Conservation (phyloP, 208 protist genomes). For the Phytomonas sp. region DNA sequence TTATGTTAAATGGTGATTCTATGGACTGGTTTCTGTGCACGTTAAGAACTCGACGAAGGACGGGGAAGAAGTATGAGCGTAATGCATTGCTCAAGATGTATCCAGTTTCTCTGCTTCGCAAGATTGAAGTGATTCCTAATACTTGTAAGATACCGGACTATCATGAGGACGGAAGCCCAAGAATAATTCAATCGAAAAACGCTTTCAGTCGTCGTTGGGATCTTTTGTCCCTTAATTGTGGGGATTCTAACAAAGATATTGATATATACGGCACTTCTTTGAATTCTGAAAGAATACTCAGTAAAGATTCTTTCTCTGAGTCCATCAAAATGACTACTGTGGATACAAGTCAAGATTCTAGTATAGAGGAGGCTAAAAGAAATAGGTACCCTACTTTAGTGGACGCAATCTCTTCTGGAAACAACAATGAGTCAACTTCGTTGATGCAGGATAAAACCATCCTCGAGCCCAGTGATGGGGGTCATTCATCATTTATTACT, state of each 20-base stretch:
- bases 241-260: background rate
- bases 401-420: background rate
- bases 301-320: background rate
- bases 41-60: background rate
- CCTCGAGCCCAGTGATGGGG: background rate
- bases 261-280: background rate
- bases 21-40: background rate
- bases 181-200: background rate
- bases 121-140: conserved; percentile 7
- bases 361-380: background rate
- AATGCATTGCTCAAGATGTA: conserved; percentile 14
- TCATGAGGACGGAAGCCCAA: conserved; percentile 3
- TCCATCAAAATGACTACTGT: background rate
- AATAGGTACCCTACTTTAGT: background rate
- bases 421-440: background rate
- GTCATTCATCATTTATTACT: background rate
- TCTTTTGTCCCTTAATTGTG: background rate
- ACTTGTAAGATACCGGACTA: background rate
- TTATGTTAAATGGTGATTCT: background rate
- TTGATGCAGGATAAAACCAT: background rate
- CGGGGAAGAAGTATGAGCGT: conserved; percentile 10
- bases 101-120: conserved; percentile 10
- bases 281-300: background rate
- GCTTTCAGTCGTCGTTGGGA: conserved; percentile 1
- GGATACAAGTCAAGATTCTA: background rate